phyloP scores from a whole-genome alignment of 73 alveolate species.

The Paramecium pentaurelia region DNA sequence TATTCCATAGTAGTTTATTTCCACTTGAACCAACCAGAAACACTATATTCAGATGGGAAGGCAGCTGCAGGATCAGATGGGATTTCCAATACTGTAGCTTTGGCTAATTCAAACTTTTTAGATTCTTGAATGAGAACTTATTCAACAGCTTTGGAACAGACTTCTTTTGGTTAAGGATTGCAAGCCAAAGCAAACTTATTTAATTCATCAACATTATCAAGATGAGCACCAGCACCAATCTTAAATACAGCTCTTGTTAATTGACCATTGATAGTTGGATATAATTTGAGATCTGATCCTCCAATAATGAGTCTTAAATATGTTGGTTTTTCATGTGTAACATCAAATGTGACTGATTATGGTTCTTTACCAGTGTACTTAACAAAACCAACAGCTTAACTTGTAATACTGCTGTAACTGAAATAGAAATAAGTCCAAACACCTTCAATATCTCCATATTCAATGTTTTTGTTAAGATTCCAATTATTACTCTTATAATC shows the following conservation, averaged over 20 bases:
- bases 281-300: constrained; percentile 31
- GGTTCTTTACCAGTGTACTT: neutral
- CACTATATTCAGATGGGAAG: constrained; percentile 9
- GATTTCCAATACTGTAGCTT: neutral
- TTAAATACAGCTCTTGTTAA: constrained; percentile 36
- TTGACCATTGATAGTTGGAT: constrained; percentile 36
- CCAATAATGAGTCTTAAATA: constrained; percentile 32
- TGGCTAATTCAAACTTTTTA: neutral
- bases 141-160: neutral
- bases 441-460: constrained; percentile 49
- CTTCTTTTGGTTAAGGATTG: constrained; percentile 14
- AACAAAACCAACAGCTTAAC: neutral
- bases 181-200: constrained; percentile 23
- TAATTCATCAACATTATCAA: neutral
- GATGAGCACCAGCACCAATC: constrained; percentile 21
- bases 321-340: constrained; percentile 6
- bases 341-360: neutral
- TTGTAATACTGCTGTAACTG: neutral
- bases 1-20: neutral
- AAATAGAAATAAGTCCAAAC: constrained; percentile 6
- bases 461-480: neutral
- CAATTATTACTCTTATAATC: neutral
- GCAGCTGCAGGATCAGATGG: neutral
- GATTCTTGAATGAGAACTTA: neutral
- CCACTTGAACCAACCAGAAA: constrained; percentile 44